Evolutionary conservation across 1,284 basidiomycete genomes (phyloP).

Genomic region (Apiotrichum porosum): DNA sequence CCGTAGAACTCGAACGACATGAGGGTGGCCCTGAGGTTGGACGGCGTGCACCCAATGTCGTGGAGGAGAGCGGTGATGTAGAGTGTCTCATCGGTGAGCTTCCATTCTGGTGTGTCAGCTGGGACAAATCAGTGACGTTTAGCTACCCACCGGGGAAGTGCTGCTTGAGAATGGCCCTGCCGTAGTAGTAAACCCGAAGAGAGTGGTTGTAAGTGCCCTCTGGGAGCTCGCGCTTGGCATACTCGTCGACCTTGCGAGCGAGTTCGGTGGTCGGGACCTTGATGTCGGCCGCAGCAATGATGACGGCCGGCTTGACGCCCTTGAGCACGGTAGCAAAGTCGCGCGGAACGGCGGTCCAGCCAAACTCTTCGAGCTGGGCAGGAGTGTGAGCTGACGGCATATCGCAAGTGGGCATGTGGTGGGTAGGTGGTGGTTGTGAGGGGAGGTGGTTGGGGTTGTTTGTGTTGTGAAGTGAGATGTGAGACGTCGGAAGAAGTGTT

Average conservation of each 20-base stretch:
- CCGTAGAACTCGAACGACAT: constrained; percentile 57
- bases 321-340: not conserved
- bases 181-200: constrained; percentile 51
- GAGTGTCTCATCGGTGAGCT: constrained; percentile 55
- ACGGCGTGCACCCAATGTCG: constrained; percentile 57
- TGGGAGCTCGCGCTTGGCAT: constrained; percentile 45
- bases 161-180: constrained; percentile 12
- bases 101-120: constrained; percentile 12
- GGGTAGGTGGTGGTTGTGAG: too few relatives aligned
- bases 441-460: too few relatives aligned
- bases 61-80: constrained; percentile 56
- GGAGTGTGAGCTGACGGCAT: too few relatives aligned
- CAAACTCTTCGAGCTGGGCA: too few relatives aligned
- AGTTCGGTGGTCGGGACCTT: constrained; percentile 13
- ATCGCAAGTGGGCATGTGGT: too few relatives aligned
- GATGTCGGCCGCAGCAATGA: not conserved
- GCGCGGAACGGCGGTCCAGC: constrained; percentile 8
- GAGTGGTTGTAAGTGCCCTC: constrained; percentile 55
- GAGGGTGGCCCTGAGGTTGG: constrained; percentile 55
- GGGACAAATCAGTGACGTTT: too few relatives aligned
- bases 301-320: not conserved
- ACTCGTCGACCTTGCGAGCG: constrained; percentile 10
- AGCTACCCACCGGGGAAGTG: constrained; percentile 5
- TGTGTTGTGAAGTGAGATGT: too few relatives aligned
- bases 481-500: too few relatives aligned